These are phyloP conservation scores for Cyclotella baltica DNA, from an alignment of 108 stramenopile species.

Conservation along the genomic window DNA sequence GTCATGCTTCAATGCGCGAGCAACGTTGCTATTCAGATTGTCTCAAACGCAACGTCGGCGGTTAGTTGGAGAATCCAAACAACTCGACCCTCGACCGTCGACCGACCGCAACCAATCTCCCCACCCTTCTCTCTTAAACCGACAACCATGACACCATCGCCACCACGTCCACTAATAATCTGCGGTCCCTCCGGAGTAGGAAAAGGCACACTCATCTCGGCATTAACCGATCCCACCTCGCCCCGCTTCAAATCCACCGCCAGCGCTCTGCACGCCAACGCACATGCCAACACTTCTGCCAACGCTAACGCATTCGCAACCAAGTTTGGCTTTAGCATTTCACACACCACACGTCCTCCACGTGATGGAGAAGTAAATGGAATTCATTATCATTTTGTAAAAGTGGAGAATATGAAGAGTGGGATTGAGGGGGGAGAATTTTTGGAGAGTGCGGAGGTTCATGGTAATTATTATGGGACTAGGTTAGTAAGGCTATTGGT, in stretches of 20 bases:
- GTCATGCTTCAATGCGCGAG: too few species aligned
- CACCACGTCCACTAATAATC: slow-evolving; percentile 21
- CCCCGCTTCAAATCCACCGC: background rate
- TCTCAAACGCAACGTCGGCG: too few species aligned
- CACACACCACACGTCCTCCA: slow-evolving; percentile 96
- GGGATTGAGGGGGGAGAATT: slow-evolving; percentile 85
- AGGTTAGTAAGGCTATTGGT: slow-evolving; percentile 72
- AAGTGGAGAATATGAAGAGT: slow-evolving; percentile 81
- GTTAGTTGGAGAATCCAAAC: too few species aligned
- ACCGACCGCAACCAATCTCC: too few species aligned
- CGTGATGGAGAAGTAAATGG: slow-evolving; percentile 91
- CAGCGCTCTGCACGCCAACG: slow-evolving; percentile 90
- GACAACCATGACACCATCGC: background rate
- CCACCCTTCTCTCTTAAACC: too few species aligned
- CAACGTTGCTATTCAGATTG: too few species aligned
- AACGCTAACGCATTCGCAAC: slow-evolving; percentile 82
- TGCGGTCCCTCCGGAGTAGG: slow-evolving; percentile 38
- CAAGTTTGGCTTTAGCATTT: slow-evolving; percentile 79
- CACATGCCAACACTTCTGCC: slow-evolving; percentile 79
- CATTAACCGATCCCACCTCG: background rate
- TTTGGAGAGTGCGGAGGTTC: slow-evolving; percentile 95
- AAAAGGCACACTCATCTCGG: slow-evolving; percentile 76
- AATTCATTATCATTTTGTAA: slow-evolving; percentile 94
- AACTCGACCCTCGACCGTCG: too few species aligned
- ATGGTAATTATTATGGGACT: slow-evolving; percentile 97